These are phyloP conservation scores for Calocera cornea DNA, from an alignment of 768 basidiomycete species.

Conservation along the genomic window DNA sequence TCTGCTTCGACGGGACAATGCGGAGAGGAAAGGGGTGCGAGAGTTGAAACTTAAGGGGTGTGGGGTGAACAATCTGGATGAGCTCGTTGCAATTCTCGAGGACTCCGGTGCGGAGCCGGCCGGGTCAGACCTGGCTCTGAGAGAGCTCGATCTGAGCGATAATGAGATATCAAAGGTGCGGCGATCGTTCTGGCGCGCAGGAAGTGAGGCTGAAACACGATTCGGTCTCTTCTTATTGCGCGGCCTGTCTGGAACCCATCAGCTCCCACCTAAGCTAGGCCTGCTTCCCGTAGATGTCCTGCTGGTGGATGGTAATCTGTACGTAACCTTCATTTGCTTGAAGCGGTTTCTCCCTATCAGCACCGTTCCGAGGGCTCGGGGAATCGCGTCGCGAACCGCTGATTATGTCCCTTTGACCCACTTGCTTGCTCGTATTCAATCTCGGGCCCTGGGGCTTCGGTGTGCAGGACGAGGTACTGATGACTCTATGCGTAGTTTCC, in stretches of 20 bases:
- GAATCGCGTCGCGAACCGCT: neutral
- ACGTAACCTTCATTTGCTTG: neutral
- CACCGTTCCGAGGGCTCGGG: neutral
- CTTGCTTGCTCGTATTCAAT: neutral
- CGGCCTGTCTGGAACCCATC: neutral
- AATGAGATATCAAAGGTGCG: conserved; percentile 1
- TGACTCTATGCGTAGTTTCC: conserved; percentile 1
- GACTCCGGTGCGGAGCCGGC: neutral
- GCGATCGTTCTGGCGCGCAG: neutral
- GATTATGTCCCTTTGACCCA: neutral
- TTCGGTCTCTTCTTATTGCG: neutral
- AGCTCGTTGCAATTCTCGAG: neutral
- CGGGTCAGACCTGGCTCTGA: neutral
- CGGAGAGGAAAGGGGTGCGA: neutral
- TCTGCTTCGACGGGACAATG: neutral
- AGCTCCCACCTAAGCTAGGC: neutral
- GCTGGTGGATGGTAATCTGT: conserved; percentile 1
- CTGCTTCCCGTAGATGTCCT: neutral
- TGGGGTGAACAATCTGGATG: conserved; percentile 3
- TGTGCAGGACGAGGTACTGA: neutral
- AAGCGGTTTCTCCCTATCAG: conserved; percentile 1
- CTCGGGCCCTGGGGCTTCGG: neutral
- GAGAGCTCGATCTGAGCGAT: neutral
- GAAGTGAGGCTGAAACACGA: neutral
- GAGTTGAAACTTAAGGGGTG: neutral